A percentile compares a stretch with the other conserved stretches of the same genome.
phyloP scores from a whole-genome alignment of 2,329 filamentous ascomycete genomes.

The Monosporascus sp. region DNA sequence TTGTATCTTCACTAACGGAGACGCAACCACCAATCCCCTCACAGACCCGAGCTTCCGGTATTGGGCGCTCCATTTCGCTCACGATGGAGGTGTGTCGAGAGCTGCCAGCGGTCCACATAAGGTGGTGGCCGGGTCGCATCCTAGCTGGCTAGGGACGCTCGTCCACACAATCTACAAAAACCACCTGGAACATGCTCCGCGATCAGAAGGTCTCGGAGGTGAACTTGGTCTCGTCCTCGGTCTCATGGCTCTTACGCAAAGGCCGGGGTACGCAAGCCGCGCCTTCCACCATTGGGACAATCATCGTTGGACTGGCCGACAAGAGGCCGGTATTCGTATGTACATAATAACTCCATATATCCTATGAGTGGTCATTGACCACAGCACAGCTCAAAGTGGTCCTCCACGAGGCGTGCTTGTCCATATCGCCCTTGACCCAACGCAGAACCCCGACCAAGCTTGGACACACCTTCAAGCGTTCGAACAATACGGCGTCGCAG shows the following conservation, averaged over 20 bases:
- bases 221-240: slow-evolving; percentile 10
- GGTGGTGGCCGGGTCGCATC: slow-evolving; percentile 2
- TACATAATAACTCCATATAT: background rate
- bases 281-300: slow-evolving; percentile 8
- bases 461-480: slow-evolving; percentile 1
- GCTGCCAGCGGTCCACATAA: background rate
- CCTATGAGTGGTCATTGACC: background rate
- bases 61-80: slow-evolving; percentile 2
- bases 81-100: slow-evolving; percentile 3
- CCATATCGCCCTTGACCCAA: slow-evolving; percentile 8
- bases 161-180: slow-evolving; percentile 10
- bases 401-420: slow-evolving; percentile 11
- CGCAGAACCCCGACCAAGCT: background rate
- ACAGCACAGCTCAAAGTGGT: background rate
- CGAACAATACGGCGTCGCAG: slow-evolving; percentile 1
- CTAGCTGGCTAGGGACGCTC: slow-evolving; percentile 13
- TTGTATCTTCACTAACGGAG: slow-evolving; percentile 6
- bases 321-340: background rate
- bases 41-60: background rate
- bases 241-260: slow-evolving; percentile 14
- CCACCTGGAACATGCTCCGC: background rate
- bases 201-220: slow-evolving; percentile 8
- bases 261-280: slow-evolving; percentile 1
- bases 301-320: slow-evolving; percentile 1
- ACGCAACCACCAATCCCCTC: slow-evolving; percentile 1